Evolutionary conservation across 2,329 filamentous ascomycete species (phyloP), one percentile per base, ranked within the genome.

Genomic region (Fusarium chaquense): DNA sequence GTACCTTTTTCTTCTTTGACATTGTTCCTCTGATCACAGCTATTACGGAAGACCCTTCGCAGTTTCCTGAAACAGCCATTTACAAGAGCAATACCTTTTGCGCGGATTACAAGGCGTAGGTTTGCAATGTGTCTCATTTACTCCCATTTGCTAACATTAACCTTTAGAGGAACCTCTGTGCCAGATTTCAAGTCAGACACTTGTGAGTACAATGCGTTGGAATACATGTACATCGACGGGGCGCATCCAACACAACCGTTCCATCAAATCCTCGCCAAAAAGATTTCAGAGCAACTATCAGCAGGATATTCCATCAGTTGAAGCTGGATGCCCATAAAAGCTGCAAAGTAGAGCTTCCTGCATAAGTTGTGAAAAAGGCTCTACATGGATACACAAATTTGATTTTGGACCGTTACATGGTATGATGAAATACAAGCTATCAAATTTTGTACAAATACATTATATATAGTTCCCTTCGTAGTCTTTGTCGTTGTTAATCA

Each of bases 211-310:
- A 59, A 49, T 1, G 62, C 62, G 15, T 22, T 33, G 10, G 60
- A 65, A 26, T 65, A 65, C 5, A 65, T 65, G 60, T 65, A 65
- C 10, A 65, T 65, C 6, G 62, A 65, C 1, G 60, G 62, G 4
- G 62, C 62, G 5, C 62, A 65, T 51, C 62, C 62, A 8, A 65
- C 62, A 8, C 62, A 65, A 12, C 16, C 8, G 15, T 65, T 65
- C 5, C 62, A 65, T 12, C 60, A 65, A 12, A 46, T 65, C 3
- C n/a, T 65, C 10, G 62, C 62, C 3, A 65, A 46, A 13, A 59
- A 26, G 7, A 35, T 65, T 6, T 50, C 46, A 3, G 60, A 52
- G 13, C 53, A 65, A 0, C 11, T 65, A 4, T 12, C 11, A 16
- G 32, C 28, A 4, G 60, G 24, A 3, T 0, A 24, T 5, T 53